These are phyloP conservation scores for Puccinellia tenuiflora DNA, from an alignment of 176 grass and related monocot genomes.

Conservation along the genomic window DNA sequence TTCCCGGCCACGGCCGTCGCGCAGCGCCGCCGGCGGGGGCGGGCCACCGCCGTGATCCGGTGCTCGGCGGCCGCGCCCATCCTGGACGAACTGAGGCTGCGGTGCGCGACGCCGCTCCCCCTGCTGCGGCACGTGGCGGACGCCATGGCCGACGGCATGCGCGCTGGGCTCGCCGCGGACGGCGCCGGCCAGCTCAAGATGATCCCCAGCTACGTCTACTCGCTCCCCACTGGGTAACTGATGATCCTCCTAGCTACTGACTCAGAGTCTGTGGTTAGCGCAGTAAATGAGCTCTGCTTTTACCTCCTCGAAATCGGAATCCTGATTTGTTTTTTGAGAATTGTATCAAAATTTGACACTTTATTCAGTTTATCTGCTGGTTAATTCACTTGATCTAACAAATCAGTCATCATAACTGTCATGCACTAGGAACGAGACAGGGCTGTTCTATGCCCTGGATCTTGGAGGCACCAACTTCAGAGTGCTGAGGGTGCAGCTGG, in stretches of 20 bases:
- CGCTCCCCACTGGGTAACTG: constrained; percentile 33
- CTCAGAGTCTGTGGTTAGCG: background rate
- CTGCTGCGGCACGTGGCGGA: constrained; percentile 37
- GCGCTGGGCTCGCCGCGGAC: constrained; percentile 1
- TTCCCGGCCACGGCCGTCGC: background rate
- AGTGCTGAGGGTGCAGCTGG: constrained; percentile 52
- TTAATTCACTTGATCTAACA: too few relatives aligned
- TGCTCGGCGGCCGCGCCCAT: constrained; percentile 11
- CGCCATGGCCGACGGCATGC: constrained; percentile 33
- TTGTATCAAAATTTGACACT: too few relatives aligned
- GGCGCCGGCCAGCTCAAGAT: constrained; percentile 40
- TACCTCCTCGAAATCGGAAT: background rate
- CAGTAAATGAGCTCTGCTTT: background rate
- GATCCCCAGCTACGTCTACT: constrained; percentile 55
- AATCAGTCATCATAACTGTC: background rate
- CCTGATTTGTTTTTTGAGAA: too few relatives aligned
- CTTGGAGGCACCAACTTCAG: constrained; percentile 59
- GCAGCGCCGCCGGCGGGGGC: background rate
- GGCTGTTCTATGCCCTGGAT: constrained; percentile 57
- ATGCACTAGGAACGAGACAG: constrained; percentile 26
- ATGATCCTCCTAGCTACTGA: background rate
- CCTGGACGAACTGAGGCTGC: constrained; percentile 26
- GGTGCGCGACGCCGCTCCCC: constrained; percentile 32
- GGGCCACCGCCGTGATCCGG: background rate
- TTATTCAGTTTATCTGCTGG: too few relatives aligned